Evolutionary conservation across 1,139 yeast genomes (phyloP).

Genomic region (Zygotorulaspora mrakii): DNA sequence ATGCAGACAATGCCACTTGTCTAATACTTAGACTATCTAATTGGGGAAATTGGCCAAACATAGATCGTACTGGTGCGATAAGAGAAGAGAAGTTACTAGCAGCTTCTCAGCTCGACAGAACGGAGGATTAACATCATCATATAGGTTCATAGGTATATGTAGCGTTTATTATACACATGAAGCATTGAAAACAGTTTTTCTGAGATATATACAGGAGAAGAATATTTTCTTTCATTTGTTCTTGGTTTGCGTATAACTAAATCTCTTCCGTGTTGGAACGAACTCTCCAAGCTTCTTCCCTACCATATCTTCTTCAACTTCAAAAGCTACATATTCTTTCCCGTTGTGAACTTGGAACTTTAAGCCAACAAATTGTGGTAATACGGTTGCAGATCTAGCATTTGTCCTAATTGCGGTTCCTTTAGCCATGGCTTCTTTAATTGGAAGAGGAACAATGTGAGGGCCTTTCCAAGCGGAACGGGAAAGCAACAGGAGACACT

Average conservation of each 20-base stretch:
- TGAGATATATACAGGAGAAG: slow-evolving; percentile 6
- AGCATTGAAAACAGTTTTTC: background rate
- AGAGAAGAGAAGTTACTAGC: slow-evolving; percentile 70
- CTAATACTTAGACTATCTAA: slow-evolving; percentile 73
- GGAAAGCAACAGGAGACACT: slow-evolving; percentile 24
- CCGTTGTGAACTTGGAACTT: slow-evolving; percentile 96
- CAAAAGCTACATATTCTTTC: slow-evolving; percentile 84
- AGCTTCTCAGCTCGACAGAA: slow-evolving; percentile 42
- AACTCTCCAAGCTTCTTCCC: slow-evolving; percentile 96
- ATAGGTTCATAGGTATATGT: slow-evolving; percentile 11
- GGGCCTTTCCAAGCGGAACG: slow-evolving; percentile 59
- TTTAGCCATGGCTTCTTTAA: slow-evolving; percentile 74
- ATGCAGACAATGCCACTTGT: slow-evolving; percentile 90
- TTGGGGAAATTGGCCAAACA: slow-evolving; percentile 90
- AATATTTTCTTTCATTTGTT: slow-evolving; percentile 35
- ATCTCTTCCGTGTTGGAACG: slow-evolving; percentile 87
- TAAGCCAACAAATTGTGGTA: slow-evolving; percentile 93
- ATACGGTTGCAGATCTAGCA: slow-evolving; percentile 88
- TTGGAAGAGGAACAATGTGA: slow-evolving; percentile 86
- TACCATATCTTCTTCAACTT: slow-evolving; percentile 91
- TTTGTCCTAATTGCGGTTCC: slow-evolving; percentile 89
- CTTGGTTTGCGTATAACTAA: slow-evolving; percentile 66
- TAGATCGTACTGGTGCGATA: slow-evolving; percentile 76
- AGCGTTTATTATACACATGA: slow-evolving; percentile 3
- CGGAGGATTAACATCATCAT: slow-evolving; percentile 19